A percentile compares a stretch with the other conserved stretches of the same genome.
phyloP scores from a whole-genome alignment of 495 filamentous ascomycete species.

The Xylaria castorea region DNA sequence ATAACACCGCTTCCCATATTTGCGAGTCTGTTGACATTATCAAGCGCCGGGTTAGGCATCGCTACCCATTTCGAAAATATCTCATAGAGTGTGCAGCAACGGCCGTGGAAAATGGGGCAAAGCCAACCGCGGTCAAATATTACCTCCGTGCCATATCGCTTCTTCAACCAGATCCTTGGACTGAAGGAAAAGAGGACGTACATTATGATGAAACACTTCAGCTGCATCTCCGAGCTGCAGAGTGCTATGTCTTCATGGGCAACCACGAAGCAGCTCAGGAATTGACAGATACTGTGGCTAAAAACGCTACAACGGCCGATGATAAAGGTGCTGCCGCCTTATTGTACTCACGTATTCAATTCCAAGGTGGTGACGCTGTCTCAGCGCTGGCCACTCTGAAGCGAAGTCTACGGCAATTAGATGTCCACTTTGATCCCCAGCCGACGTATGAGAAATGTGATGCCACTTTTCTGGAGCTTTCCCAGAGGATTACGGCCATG shows the following conservation, averaged over 20 bases:
- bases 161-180: constrained; percentile 80
- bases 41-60: constrained; percentile 62
- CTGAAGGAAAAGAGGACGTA: constrained; percentile 70
- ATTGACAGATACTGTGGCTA: constrained; percentile 69
- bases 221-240: constrained; percentile 76
- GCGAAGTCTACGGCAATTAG: constrained; percentile 70
- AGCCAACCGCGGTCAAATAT: constrained; percentile 78
- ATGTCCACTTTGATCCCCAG: constrained; percentile 65
- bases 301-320: constrained; percentile 66
- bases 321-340: constrained; percentile 83
- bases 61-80: constrained; percentile 71
- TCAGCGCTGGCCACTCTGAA: constrained; percentile 72
- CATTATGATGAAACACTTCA: constrained; percentile 85
- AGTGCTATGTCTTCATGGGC: constrained; percentile 79
- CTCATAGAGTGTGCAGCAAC: constrained; percentile 77
- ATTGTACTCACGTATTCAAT: constrained; percentile 75
- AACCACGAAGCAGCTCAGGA: constrained; percentile 67
- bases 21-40: constrained; percentile 76
- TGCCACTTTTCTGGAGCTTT: constrained; percentile 66
- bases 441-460: constrained; percentile 80
- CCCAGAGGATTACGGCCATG: constrained; percentile 62
- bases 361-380: constrained; percentile 71
- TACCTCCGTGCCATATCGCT: constrained; percentile 76
- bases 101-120: constrained; percentile 79
- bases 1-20: constrained; percentile 76